Evolutionary conservation across 2,329 filamentous ascomycete species (phyloP).

Genomic region (Pestalotiopsis sp.): DNA sequence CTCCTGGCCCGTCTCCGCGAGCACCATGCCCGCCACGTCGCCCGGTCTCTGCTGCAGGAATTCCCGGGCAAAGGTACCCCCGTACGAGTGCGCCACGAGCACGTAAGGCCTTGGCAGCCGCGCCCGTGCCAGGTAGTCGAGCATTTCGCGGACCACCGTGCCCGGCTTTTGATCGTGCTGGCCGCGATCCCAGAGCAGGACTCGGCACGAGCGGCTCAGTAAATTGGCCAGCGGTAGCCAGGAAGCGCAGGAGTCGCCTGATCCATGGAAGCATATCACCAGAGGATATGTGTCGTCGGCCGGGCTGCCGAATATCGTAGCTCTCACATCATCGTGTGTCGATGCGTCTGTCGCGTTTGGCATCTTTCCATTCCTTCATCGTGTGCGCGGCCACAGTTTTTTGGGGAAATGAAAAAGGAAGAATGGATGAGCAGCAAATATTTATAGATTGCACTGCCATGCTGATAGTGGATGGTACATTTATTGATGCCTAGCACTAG

Average conservation of each 20-base stretch:
- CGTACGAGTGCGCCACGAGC: conserved; percentile 32
- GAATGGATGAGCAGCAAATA: not conserved
- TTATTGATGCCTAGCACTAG: not conserved
- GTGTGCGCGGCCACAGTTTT: not conserved
- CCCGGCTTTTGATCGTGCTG: conserved; percentile 15
- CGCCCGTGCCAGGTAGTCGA: conserved; percentile 17
- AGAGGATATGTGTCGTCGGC: conserved; percentile 19
- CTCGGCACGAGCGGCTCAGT: conserved; percentile 19
- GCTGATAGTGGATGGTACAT: not conserved
- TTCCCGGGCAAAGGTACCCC: conserved; percentile 29
- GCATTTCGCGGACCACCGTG: conserved; percentile 21
- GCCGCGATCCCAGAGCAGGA: conserved; percentile 27
- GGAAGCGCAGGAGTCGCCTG: conserved; percentile 26
- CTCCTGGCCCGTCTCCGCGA: conserved; percentile 33
- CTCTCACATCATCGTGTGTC: not conserved
- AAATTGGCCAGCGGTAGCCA: conserved; percentile 27
- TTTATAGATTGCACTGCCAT: not conserved
- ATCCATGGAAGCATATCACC: conserved; percentile 33
- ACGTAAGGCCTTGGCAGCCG: conserved; percentile 23
- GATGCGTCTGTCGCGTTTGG: not conserved
- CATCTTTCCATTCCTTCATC: not conserved
- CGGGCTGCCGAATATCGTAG: not conserved
- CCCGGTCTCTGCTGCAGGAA: conserved; percentile 22
- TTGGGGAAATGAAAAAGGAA: not conserved
- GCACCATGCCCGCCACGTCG: conserved; percentile 25